Base-by-base conservation (phyloP, 768 basidiomycete species). In the Basidioascus undulatus region DNA sequence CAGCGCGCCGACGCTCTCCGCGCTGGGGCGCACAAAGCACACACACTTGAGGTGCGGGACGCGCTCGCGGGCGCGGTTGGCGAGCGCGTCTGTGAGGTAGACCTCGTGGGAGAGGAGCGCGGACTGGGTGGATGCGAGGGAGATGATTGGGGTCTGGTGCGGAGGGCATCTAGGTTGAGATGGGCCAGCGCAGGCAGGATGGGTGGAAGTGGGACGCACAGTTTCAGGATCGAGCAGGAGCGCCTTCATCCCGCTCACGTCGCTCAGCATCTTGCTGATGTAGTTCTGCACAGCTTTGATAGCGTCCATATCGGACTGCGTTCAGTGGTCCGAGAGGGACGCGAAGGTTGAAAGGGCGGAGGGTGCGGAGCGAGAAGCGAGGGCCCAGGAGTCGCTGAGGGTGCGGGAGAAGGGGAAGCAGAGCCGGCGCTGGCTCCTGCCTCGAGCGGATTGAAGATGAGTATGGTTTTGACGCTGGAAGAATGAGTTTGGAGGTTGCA, bases 41-140 rank as follows among this genome's bases (percentile, higher is more conserved):
- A 96, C 72, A 54, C 92, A 96, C 61, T 87, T 89, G 70, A 98
- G 78, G 55, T 98, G 89, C 11, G 81, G 72, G 71, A 94, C 83
- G 20, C 81, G 63, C 55, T 89, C 86, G 2, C 45, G 37, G 13
- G 55, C 54, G 26, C 64, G 73, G 65, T 96, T 96, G 65, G 96
- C 92, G 53, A 98, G 82, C 41, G 86, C 70, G 62, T 98, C 92
- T 4, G 89, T 98, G 40, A 98, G 69, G 61, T 98, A 98, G 32
- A 96, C 82, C 55, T 98, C 87, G 50, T 96, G 84, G 3, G 86
- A 75, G 32, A 98, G 65, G 23, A 98, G 66, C 8, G 74, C 76
- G 3, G 86, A 84, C 55, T 96, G 92, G 0, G 92, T 96, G 1
- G 82, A 75, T 3, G 87, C 80, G 15, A 94, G 66, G 4, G 87